Conservation (phyloP, 305 asterid genomes). For the Nicotiana rustica region DNA sequence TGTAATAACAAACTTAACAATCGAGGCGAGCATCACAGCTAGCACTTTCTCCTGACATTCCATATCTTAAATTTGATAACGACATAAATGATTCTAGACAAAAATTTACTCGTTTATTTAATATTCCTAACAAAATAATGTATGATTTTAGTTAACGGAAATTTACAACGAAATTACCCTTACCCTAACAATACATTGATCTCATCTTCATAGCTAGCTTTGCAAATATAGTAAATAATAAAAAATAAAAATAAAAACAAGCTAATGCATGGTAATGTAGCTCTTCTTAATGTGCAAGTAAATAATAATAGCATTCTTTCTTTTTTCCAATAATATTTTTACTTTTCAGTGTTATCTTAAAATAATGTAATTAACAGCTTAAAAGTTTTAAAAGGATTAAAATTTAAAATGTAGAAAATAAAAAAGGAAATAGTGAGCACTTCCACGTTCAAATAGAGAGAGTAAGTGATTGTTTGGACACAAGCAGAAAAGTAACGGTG, state of each 20-base stretch:
- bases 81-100: not conserved
- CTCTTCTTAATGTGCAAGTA: too few relatives aligned
- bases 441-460: not conserved
- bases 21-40: not conserved
- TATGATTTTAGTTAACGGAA: not conserved
- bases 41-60: not conserved
- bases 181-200: not conserved
- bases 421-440: not conserved
- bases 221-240: too few relatives aligned
- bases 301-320: not conserved
- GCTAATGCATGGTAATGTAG: too few relatives aligned
- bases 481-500: not conserved
- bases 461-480: not conserved
- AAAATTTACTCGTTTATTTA: not conserved
- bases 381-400: too few relatives aligned
- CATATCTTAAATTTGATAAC: not conserved
- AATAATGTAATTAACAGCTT: too few relatives aligned
- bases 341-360: not conserved
- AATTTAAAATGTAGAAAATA: too few relatives aligned
- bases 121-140: not conserved
- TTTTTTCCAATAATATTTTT: too few relatives aligned
- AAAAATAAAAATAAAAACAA: too few relatives aligned
- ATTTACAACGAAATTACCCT: not conserved
- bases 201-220: too few relatives aligned
- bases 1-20: not conserved